phyloP scores from a whole-genome alignment of 148 eudicot genomes.

The Suaeda aralocaspica region DNA sequence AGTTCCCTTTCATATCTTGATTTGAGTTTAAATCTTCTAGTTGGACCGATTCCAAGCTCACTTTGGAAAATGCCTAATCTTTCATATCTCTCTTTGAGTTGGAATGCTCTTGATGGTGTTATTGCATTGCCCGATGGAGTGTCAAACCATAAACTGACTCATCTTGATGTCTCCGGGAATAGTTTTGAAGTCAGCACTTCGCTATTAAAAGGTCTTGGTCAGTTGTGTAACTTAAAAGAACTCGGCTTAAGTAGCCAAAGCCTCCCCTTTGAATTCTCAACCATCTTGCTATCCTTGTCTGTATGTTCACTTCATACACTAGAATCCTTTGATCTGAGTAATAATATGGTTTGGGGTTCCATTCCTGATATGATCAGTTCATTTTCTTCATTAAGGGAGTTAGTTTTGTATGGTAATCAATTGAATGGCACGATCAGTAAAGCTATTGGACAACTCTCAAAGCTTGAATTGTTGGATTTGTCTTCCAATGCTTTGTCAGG shows the following conservation, averaged over 20 bases:
- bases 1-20: slow-evolving; percentile 19
- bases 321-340: slow-evolving; percentile 18
- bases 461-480: slow-evolving; percentile 18
- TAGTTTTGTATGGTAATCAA: slow-evolving; percentile 15
- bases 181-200: background rate
- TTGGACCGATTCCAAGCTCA: slow-evolving; percentile 6
- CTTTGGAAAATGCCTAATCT: slow-evolving; percentile 7
- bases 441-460: slow-evolving; percentile 22
- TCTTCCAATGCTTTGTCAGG: slow-evolving; percentile 27
- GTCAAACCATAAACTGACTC: slow-evolving; percentile 6
- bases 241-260: background rate
- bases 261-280: background rate
- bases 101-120: background rate
- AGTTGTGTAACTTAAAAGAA: slow-evolving; percentile 4
- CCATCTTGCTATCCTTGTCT: slow-evolving; percentile 14
- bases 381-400: slow-evolving; percentile 17
- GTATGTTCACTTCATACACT: background rate
- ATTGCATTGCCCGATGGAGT: background rate
- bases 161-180: slow-evolving; percentile 10
- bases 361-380: slow-evolving; percentile 21
- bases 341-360: slow-evolving; percentile 20
- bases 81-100: background rate
- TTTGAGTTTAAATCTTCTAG: slow-evolving; percentile 7
- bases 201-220: background rate
- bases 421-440: slow-evolving; percentile 19